phyloP scores from a whole-genome alignment of 805 yeast genomes.

The Kodamaea kaohsiungensis region DNA sequence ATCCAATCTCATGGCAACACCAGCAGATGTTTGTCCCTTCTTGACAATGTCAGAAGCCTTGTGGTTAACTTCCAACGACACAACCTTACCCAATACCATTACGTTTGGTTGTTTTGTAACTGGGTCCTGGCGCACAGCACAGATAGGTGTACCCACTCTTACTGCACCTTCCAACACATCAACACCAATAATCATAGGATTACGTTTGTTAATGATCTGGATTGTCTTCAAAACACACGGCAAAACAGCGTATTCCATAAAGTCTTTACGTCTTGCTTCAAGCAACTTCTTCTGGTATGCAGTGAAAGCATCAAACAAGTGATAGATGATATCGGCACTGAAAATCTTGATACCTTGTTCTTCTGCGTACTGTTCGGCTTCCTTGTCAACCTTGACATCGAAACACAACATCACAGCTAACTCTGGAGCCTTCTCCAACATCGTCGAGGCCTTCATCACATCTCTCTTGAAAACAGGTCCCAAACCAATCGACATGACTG shows the following conservation, averaged over 20 bases:
- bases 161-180: constrained; percentile 92
- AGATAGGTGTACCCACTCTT: constrained; percentile 90
- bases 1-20: constrained; percentile 98
- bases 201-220: constrained; percentile 96
- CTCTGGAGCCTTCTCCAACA: constrained; percentile 96
- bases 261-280: constrained; percentile 88
- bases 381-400: constrained; percentile 95
- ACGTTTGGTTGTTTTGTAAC: constrained; percentile 71
- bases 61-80: constrained; percentile 94
- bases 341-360: constrained; percentile 91
- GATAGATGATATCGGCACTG: constrained; percentile 96
- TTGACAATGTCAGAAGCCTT: constrained; percentile 75
- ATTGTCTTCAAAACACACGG: constrained; percentile 94
- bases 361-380: constrained; percentile 96
- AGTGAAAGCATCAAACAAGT: constrained; percentile 90
- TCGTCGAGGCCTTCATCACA: constrained; percentile 95
- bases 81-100: constrained; percentile 82
- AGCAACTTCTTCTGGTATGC: constrained; percentile 86
- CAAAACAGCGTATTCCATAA: constrained; percentile 84
- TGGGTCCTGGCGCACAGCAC: constrained; percentile 90
- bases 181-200: constrained; percentile 99
- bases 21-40: constrained; percentile 95
- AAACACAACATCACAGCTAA: constrained; percentile 97
- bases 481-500: constrained; percentile 96
- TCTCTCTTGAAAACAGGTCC: constrained; percentile 99